Evolutionary conservation across 148 eudicot species (phyloP).

Genomic region (Rheum nobile): DNA sequence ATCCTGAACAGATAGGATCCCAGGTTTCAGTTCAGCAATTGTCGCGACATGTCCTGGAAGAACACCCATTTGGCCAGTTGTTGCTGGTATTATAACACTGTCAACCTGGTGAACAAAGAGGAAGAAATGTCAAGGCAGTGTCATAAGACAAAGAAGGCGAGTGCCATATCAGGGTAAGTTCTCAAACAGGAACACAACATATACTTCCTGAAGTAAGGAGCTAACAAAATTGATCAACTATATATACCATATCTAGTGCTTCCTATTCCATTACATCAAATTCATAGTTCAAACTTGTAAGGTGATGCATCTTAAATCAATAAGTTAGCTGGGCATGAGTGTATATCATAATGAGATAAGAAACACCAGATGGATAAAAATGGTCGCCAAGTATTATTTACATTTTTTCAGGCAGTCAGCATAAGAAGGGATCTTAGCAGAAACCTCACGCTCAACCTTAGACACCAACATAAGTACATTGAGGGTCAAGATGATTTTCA

Average conservation of each 20-base stretch:
- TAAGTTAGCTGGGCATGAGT: neutral
- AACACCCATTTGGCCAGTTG: constrained; percentile 80
- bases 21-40: constrained; percentile 71
- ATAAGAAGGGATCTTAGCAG: neutral
- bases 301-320: neutral
- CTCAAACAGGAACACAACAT: no score
- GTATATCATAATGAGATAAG: neutral
- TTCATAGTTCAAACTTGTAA: neutral
- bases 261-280: neutral
- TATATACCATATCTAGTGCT: neutral
- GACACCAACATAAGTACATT: no score
- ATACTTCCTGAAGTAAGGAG: no score
- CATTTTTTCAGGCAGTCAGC: neutral
- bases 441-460: neutral
- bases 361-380: no score
- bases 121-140: neutral
- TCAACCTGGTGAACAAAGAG: constrained; percentile 39
- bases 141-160: neutral
- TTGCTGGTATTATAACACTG: constrained; percentile 67
- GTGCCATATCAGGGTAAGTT: neutral
- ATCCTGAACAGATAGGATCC: constrained; percentile 61
- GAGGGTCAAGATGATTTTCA: neutral
- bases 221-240: no score
- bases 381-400: neutral
- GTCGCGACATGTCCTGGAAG: constrained; percentile 69